phyloP scores from a whole-genome alignment of 2,329 filamentous ascomycete species.

The Alternaria ethzedia region DNA sequence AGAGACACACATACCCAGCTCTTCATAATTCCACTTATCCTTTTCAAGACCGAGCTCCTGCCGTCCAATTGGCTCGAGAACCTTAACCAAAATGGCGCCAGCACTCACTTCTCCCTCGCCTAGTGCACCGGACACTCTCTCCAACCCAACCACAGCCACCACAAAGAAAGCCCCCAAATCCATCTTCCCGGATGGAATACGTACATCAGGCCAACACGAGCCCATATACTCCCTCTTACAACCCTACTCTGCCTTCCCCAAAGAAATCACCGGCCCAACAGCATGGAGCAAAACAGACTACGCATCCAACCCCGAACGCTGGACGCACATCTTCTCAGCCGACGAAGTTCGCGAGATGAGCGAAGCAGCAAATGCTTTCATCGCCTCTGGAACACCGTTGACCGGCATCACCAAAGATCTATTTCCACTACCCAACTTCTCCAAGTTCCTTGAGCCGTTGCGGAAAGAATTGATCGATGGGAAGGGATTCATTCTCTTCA shows the following conservation, averaged over 20 bases:
- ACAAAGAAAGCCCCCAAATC: conserved; percentile 48
- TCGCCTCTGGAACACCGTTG: conserved; percentile 68
- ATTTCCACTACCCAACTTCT: conserved; percentile 67
- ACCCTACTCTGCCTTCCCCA: conserved; percentile 74
- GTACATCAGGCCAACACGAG: conserved; percentile 74
- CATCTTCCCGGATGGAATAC: conserved; percentile 70
- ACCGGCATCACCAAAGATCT: conserved; percentile 73
- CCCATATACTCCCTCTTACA: conserved; percentile 70
- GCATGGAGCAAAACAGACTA: conserved; percentile 75
- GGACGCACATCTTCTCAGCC: conserved; percentile 73
- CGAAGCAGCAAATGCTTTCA: conserved; percentile 71
- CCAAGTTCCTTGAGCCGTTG: conserved; percentile 60
- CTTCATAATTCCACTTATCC: too few relatives aligned
- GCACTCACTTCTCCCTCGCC: conserved; percentile 49
- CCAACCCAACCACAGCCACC: conserved; percentile 31
- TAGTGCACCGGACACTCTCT: conserved; percentile 47
- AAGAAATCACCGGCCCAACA: conserved; percentile 72
- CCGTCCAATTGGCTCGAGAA: background rate
- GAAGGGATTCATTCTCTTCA: conserved; percentile 90
- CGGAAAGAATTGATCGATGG: conserved; percentile 75
- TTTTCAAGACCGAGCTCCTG: background rate
- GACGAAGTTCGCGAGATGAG: conserved; percentile 73
- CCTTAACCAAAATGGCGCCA: conserved; percentile 44
- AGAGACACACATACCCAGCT: background rate
- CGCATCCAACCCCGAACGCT: conserved; percentile 67